Evolutionary conservation across 768 basidiomycete genomes (phyloP).

Genomic region (Steccherinum ochraceum): DNA sequence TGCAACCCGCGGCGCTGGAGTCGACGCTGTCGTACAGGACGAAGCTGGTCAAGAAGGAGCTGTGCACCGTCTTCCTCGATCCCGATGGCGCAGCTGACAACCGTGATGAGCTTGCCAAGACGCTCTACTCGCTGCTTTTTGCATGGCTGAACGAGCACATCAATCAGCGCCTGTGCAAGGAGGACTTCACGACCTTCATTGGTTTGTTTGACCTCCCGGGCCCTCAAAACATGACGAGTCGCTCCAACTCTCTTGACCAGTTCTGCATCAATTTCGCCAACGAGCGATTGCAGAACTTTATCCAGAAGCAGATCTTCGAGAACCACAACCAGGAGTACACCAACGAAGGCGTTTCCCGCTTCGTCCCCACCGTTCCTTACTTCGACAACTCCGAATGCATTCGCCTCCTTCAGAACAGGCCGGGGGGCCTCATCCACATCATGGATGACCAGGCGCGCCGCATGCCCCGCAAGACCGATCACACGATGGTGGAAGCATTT

Average conservation of each 20-base stretch:
- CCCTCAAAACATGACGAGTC: constrained; percentile 81
- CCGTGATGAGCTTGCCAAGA: constrained; percentile 89
- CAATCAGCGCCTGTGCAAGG: constrained; percentile 91
- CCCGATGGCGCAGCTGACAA: constrained; percentile 91
- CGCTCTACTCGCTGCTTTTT: constrained; percentile 90
- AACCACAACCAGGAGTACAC: constrained; percentile 77
- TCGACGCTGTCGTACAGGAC: constrained; percentile 84
- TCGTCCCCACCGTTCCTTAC: constrained; percentile 67
- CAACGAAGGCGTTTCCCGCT: constrained; percentile 68
- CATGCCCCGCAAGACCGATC: constrained; percentile 84
- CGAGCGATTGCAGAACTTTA: constrained; percentile 82
- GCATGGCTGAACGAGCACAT: constrained; percentile 96
- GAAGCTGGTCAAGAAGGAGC: constrained; percentile 88
- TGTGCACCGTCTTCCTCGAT: constrained; percentile 96
- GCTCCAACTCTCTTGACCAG: constrained; percentile 91
- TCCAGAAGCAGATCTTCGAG: constrained; percentile 77
- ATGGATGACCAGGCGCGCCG: constrained; percentile 95
- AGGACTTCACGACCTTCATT: constrained; percentile 89
- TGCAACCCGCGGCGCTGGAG: constrained; percentile 67
- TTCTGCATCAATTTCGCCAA: constrained; percentile 97
- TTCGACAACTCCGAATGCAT: constrained; percentile 91
- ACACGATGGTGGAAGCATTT: constrained; percentile 93
- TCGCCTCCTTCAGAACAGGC: constrained; percentile 75
- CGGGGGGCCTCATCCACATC: constrained; percentile 92
- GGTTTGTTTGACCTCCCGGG: constrained; percentile 94